Base-by-base conservation (phyloP, 257 asterid species). In the Solanum etuberosum region DNA sequence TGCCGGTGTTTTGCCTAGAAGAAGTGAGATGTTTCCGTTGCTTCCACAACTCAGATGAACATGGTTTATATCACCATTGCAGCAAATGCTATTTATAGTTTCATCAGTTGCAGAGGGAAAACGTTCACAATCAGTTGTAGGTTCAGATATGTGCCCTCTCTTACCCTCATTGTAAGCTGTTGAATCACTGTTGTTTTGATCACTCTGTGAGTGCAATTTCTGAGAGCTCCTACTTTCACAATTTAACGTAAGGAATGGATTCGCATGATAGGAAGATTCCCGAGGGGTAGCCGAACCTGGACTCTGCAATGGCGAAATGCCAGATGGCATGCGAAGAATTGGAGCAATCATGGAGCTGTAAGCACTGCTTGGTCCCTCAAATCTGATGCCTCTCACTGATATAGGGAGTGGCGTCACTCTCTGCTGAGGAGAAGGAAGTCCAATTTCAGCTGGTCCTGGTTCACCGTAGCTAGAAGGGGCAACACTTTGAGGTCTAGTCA, bases 91-190 rank as follows among this genome's bases (percentile, higher is more conserved):
- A 61, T 91, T 92, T 87, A 91, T 91, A 89, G 93, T 93, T 80
- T 91, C 97, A 85, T 93, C 95, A 76, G 94, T 90, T 76, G 92
- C 91, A 42, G 94, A 92, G 42, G 95, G 93, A 48, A 89, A 40
- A 83, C 87, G 92, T 71, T 89, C 93, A 6, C 43, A 89, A 84
- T 92, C 94, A 61, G 90, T 94, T 40, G 83, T 15, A 31, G 88
- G 90, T 18, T 93, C 95, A 87, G 90, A 48, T 72, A 59, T 90
- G 54, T 90, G 88, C 80, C 90, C 90, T 59, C 82, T 91, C 71
- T 88, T 90, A 73, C 87, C 72, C 65, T 94, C 95, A 46, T 85
- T 73, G 86, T 93, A 93, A 70, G 91, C 92, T 43, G 86, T 76
- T 42, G 91, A 89, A 65, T 86, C 91, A 87, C 89, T 86, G 86